Evolutionary conservation across 495 filamentous ascomycete species (phyloP).

Genomic region (Polyplosphaeria fusca): DNA sequence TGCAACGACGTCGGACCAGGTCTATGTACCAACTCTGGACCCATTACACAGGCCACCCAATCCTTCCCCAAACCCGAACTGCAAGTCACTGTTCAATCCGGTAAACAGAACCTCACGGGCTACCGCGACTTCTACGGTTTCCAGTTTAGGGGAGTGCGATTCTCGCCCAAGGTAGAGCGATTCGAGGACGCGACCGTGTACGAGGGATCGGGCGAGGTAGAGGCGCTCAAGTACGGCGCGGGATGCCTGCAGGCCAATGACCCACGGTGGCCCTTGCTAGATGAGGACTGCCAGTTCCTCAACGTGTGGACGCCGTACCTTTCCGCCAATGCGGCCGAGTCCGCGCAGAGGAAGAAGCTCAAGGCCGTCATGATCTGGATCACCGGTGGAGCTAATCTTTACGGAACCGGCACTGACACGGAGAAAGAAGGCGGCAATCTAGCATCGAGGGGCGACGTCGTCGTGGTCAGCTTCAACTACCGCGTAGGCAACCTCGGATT

Average conservation of each 20-base stretch:
- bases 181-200: slow-evolving; percentile 31
- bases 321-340: not conserved
- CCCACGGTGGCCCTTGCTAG: slow-evolving; percentile 30
- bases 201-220: slow-evolving; percentile 18
- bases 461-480: slow-evolving; percentile 51
- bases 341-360: slow-evolving; percentile 21
- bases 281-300: slow-evolving; percentile 54
- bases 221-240: slow-evolving; percentile 43
- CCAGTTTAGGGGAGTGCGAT: slow-evolving; percentile 41
- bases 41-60: not conserved
- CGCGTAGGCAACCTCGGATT: slow-evolving; percentile 47
- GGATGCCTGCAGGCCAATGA: slow-evolving; percentile 45
- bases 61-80: slow-evolving; percentile 11
- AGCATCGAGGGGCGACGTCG: slow-evolving; percentile 48
- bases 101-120: not conserved
- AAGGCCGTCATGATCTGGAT: slow-evolving; percentile 52
- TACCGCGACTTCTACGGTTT: slow-evolving; percentile 54
- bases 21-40: slow-evolving; percentile 17
- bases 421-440: slow-evolving; percentile 49
- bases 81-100: not conserved
- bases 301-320: slow-evolving; percentile 55
- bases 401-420: slow-evolving; percentile 35
- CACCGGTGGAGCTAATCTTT: slow-evolving; percentile 36
- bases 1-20: slow-evolving; percentile 10
- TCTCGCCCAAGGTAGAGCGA: slow-evolving; percentile 28